Base-by-base conservation (phyloP, 164 flowering plant genomes). In the Warburgia ugandensis region DNA sequence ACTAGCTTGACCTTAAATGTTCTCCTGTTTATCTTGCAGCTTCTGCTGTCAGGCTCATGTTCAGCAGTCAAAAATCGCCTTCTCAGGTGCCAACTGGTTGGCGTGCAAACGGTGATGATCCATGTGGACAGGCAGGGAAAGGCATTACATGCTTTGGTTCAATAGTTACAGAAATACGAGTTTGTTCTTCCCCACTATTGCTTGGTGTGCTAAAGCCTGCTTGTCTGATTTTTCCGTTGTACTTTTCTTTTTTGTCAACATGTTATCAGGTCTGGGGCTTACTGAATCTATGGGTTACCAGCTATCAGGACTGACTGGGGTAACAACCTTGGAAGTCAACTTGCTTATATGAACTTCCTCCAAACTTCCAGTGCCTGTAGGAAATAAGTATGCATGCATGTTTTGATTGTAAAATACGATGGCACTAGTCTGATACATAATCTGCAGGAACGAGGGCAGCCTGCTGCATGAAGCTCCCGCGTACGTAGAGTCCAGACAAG, bases 121-220 rank as follows among this genome's bases (percentile, higher is more conserved):
- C 98, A 28, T 91, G 96, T 59, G 86, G 79, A 17, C 73, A 83
- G 61, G 64, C 78, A 12, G 84, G 92, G 95, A 76, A 68, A 66
- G 94, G 95, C 2, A 48, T 91, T 23, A 72, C 67, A 5, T 91
- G 96, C 78, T 73, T 84, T 1, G 86, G 84, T 59, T 55, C 77
- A 17, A 64, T 77, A 29, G 79, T 91, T 40, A 85, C 90, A 48
- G 79, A 84, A 75, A 63, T 92, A 95, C 88, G 50, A 72, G 52
- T 56, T 64, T 28, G 30, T 52, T n/a, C 19, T 26, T 26, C 36
- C 22, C 27, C 44, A 17, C 27, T n/a, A 6, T 19, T 29, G 20
- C 31, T 25, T 33, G 12, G 3, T 32, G 25, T 50, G 25, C 48
- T 37, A n/a, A 29, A 27, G 14, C 22, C 13, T 22, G 35, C 33